Conservation (phyloP, 2,329 filamentous ascomycete genomes). For the Ceratocystis smalleyi region DNA sequence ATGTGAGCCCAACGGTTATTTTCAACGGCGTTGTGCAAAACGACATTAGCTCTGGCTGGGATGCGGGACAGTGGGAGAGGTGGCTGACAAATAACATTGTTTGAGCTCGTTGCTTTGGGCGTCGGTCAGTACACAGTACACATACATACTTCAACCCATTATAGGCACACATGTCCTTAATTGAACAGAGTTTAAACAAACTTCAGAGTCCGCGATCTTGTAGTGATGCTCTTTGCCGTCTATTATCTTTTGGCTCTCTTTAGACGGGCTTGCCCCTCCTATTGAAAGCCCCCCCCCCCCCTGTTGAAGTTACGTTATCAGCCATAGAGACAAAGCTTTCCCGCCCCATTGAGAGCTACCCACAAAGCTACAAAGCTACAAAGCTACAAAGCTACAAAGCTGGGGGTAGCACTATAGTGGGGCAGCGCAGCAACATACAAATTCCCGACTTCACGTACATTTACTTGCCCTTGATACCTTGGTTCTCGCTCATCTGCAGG, state of each 20-base stretch:
- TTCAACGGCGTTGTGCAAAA: constrained; percentile 74
- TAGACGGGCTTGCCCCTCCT: neutral
- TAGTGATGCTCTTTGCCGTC: neutral
- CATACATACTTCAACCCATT: neutral
- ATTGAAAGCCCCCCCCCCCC: neutral
- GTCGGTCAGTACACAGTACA: too few relatives aligned
- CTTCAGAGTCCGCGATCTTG: neutral
- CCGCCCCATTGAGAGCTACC: neutral
- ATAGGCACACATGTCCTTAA: neutral
- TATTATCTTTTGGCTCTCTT: neutral
- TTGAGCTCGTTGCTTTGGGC: neutral
- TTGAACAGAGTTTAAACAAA: neutral
- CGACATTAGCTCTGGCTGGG: constrained; percentile 66
- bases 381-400: constrained; percentile 1
- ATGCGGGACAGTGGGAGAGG: constrained; percentile 65
- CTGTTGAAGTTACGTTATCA: neutral
- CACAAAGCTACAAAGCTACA: neutral
- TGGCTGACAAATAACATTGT: constrained; percentile 44
- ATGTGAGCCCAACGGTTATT: constrained; percentile 81
- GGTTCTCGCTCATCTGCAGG: too few relatives aligned
- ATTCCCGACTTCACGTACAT: neutral
- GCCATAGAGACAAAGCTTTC: neutral
- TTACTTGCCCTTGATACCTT: too few relatives aligned
- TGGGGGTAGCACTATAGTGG: constrained; percentile 3
- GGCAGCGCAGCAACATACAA: neutral